These are phyloP conservation scores for Blepharisma japonicum DNA, from an alignment of 73 alveolate genomes.

Conservation along the genomic window DNA sequence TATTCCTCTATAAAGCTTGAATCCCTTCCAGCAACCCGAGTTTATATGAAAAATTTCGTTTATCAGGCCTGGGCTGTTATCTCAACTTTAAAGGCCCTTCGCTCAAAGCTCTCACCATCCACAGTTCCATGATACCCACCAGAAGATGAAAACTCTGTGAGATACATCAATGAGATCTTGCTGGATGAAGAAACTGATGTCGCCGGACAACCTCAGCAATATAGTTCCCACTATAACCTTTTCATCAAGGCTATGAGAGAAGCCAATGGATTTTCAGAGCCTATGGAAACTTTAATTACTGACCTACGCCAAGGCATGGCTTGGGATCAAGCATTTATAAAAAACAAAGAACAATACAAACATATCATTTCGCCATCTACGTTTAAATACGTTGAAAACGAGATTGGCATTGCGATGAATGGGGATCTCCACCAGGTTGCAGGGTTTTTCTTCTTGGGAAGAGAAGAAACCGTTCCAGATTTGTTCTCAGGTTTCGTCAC, in stretches of 20 bases:
- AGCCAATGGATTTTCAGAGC: not conserved
- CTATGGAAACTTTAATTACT: not conserved
- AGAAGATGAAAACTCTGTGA: not conserved
- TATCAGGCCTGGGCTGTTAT: not conserved
- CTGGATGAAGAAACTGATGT: conserved; percentile 7
- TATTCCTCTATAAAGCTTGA: not conserved
- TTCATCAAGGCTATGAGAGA: not conserved
- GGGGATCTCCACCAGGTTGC: not conserved
- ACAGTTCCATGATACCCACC: not conserved
- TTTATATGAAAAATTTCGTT: not conserved
- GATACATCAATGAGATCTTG: not conserved
- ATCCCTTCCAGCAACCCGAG: not conserved
- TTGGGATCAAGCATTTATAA: not conserved
- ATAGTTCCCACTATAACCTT: not conserved
- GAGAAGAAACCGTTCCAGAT: not conserved
- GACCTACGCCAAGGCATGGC: not conserved
- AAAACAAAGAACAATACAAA: not conserved
- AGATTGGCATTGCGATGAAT: not conserved
- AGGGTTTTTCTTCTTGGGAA: not conserved
- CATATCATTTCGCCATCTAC: not conserved
- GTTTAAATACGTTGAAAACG: not conserved
- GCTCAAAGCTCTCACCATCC: not conserved
- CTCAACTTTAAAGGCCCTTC: not conserved
- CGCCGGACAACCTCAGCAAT: not conserved
- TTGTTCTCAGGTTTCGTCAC: not conserved